These are phyloP conservation scores for Jackrogersella minutella DNA, from an alignment of 495 filamentous ascomycete genomes.

Conservation along the genomic window DNA sequence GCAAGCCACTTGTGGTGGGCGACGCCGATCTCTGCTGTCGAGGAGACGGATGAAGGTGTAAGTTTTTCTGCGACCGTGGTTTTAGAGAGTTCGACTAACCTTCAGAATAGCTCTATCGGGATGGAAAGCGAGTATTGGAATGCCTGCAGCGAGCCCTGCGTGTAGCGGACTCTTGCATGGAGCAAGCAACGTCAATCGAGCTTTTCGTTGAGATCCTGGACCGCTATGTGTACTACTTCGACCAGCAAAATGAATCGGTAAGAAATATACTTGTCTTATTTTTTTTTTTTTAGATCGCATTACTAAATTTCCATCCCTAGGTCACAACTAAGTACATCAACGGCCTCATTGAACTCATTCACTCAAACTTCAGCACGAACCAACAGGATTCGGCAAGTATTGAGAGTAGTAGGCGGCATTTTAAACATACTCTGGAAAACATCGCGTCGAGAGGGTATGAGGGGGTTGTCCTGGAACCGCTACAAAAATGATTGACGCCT, in stretches of 20 bases:
- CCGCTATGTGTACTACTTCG: constrained; percentile 98
- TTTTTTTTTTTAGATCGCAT: neutral
- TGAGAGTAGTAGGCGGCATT: constrained; percentile 89
- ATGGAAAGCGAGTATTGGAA: constrained; percentile 95
- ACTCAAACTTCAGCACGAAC: constrained; percentile 84
- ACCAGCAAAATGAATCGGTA: constrained; percentile 97
- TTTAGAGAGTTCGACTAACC: constrained; percentile 6
- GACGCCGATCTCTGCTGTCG: constrained; percentile 80
- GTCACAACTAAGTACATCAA: constrained; percentile 98
- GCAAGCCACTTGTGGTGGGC: constrained; percentile 99
- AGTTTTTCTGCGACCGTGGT: constrained; percentile 41
- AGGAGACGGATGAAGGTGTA: constrained; percentile 85
- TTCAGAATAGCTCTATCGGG: constrained; percentile 81
- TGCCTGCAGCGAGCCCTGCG: constrained; percentile 94
- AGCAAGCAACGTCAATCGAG: constrained; percentile 96
- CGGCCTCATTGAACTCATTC: constrained; percentile 96
- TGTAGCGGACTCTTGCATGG: constrained; percentile 98
- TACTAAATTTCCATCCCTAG: constrained; percentile 47
- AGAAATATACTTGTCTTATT: constrained; percentile 39
- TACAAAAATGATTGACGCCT: constrained; percentile 62
- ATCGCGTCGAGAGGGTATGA: constrained; percentile 92
- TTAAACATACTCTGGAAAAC: constrained; percentile 91
- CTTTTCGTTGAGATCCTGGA: constrained; percentile 98
- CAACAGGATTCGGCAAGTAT: constrained; percentile 81
- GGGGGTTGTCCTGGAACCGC: constrained; percentile 78